Evolutionary conservation across 2,329 filamentous ascomycete genomes (phyloP).

Genomic region (Hymenoscyphus fraxineus): DNA sequence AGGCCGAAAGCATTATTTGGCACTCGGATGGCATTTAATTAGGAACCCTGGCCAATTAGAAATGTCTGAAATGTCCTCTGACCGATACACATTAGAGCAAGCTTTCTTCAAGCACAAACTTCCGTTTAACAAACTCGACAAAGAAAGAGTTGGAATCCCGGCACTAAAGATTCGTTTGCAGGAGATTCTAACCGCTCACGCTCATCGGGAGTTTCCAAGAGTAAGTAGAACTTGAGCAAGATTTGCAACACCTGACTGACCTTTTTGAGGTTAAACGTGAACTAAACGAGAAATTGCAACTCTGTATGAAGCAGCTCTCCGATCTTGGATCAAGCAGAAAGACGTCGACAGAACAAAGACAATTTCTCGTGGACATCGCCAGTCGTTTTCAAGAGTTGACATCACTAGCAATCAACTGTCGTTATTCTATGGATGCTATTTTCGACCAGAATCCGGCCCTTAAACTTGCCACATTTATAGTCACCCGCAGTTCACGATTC

Average conservation of each 20-base stretch:
- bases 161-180: not conserved
- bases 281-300: not conserved
- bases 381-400: too few relatives aligned
- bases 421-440: too few relatives aligned
- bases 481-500: not conserved
- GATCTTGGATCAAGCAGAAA: not conserved
- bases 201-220: not conserved
- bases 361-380: not conserved
- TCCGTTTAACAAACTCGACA: not conserved
- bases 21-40: not conserved
- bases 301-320: not conserved
- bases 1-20: not conserved
- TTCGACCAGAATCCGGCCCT: not conserved
- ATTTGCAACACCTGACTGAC: not conserved
- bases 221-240: not conserved
- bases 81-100: not conserved
- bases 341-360: not conserved
- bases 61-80: not conserved
- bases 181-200: not conserved
- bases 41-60: not conserved
- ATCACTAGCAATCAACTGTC: too few relatives aligned
- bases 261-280: not conserved
- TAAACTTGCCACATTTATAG: not conserved
- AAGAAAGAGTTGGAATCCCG: not conserved
- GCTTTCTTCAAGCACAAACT: not conserved